These are phyloP conservation scores for Linum usitatissimum DNA, from an alignment of 345 rosid genomes.

Conservation along the genomic window DNA sequence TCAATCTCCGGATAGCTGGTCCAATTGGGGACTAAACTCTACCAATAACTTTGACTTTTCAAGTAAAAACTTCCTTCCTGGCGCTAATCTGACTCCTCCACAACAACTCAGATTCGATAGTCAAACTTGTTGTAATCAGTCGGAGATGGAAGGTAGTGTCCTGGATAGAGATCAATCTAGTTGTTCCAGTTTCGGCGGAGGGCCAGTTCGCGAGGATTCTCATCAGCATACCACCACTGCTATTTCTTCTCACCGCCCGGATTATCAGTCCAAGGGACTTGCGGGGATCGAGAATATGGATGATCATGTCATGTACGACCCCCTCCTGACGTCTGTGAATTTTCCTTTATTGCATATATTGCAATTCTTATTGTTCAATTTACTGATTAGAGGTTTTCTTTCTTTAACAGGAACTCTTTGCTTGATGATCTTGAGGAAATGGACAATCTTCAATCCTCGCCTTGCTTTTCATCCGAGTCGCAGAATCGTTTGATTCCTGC, in stretches of 20 bases:
- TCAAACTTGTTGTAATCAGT: constrained; percentile 9
- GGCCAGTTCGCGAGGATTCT: constrained; percentile 17
- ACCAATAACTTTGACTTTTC: constrained; percentile 15
- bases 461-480: constrained; percentile 23
- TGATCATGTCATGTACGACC: background rate
- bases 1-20: constrained; percentile 41
- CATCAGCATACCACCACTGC: constrained; percentile 20
- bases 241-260: constrained; percentile 9
- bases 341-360: constrained; percentile 21
- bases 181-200: constrained; percentile 19
- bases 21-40: constrained; percentile 28
- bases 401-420: constrained; percentile 35
- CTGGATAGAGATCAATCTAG: constrained; percentile 16
- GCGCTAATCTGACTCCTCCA: constrained; percentile 1
- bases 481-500: constrained; percentile 10
- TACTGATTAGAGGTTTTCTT: constrained; percentile 4
- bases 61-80: constrained; percentile 14
- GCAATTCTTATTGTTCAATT: constrained; percentile 6
- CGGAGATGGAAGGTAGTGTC: constrained; percentile 13
- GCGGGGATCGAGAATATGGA: constrained; percentile 1
- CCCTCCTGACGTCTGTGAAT: constrained; percentile 7
- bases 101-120: constrained; percentile 16
- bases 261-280: background rate
- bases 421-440: constrained; percentile 28
- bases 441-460: constrained; percentile 20